Evolutionary conservation across 805 yeast genomes (phyloP), one percentile per base, ranked within the genome.

Genomic region (Maudiozyma pseudohumilis): DNA sequence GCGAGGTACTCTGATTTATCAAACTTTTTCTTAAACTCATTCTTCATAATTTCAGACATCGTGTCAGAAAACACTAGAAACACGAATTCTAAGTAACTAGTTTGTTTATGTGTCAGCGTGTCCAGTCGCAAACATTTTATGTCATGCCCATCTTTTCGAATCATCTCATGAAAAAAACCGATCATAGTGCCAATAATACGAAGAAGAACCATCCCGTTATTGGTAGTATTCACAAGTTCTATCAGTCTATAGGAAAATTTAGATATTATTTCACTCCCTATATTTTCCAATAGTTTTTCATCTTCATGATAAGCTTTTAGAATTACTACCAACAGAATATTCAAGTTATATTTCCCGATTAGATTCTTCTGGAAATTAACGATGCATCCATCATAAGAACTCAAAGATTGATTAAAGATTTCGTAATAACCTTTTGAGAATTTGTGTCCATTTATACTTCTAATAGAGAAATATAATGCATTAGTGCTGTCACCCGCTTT

Each of bases 11-110:
- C 36, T 7, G 17, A 34, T 3, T 43, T 40, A 19, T 49, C 43
- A 12, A 36, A 36, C 6, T 44, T 35, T 7, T 37, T 42, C 13
- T 15, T 29, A 48, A 52, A 53, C 11, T 46, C 43, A 7, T 17
- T 17, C 11, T 17, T 16, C 20, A 29, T 29, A 17, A 29, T 29
- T 10, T 8, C 7, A 19, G 16, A 6, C 4, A 29, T n/a, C 18
- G 20, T 29, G 11, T 11, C 7, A 10, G 22, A 18, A 19, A 17
- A 5, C 12, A 29, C 12, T 1, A 11, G 13, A 29, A 29, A 29
- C 9, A 23, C 6, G 23, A 22, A 29, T 12, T 29, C n/a, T 29
- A 29, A 10, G 20, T 29, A 29, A 5, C 23, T 17, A 9, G 18
- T 8, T 29, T 29, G 22, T 3, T 11, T 9, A n/a, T 29, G 9